A percentile compares a stretch with the other conserved stretches of the same genome.
These are phyloP conservation scores for Sporothrix globosa DNA, from an alignment of 2,329 filamentous ascomycete genomes.

Conservation along the genomic window DNA sequence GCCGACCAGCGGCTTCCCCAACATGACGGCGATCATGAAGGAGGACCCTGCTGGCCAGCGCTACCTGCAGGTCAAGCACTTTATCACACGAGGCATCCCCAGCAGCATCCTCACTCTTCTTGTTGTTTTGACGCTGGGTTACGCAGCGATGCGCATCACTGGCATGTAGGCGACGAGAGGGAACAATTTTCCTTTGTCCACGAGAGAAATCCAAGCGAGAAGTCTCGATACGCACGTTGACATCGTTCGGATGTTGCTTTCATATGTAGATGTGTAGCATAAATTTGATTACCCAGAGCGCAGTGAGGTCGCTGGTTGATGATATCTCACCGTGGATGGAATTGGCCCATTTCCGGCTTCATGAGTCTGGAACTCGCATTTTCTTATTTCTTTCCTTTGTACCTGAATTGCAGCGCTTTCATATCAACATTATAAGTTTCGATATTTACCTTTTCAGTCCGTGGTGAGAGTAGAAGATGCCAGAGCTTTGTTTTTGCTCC, in stretches of 20 bases:
- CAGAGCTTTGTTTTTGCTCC: not conserved
- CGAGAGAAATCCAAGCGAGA: not conserved
- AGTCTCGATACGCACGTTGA: not conserved
- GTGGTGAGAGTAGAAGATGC: too few relatives aligned
- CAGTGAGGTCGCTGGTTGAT: not conserved
- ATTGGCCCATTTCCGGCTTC: not conserved
- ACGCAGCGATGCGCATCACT: conserved; percentile 78
- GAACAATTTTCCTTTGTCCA: not conserved
- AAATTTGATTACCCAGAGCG: too few relatives aligned
- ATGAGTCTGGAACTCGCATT: not conserved
- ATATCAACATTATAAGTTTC: not conserved
- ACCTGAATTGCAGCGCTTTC: not conserved
- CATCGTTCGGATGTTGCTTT: not conserved
- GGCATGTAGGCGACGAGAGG: conserved; percentile 42
- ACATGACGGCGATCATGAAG: conserved; percentile 99
- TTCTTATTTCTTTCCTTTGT: not conserved
- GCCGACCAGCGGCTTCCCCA: conserved; percentile 95
- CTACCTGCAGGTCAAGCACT: conserved; percentile 90
- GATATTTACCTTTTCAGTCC: too few relatives aligned
- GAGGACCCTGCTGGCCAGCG: conserved; percentile 91
- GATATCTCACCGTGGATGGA: not conserved
- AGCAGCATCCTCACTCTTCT: conserved; percentile 78
- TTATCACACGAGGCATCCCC: conserved; percentile 90
- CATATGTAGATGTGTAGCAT: not conserved
- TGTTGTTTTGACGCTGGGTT: conserved; percentile 86